Evolutionary conservation across 2,329 filamentous ascomycete species (phyloP), one percentile per base, ranked within the genome.

Genomic region (Botryotinia calthae): DNA sequence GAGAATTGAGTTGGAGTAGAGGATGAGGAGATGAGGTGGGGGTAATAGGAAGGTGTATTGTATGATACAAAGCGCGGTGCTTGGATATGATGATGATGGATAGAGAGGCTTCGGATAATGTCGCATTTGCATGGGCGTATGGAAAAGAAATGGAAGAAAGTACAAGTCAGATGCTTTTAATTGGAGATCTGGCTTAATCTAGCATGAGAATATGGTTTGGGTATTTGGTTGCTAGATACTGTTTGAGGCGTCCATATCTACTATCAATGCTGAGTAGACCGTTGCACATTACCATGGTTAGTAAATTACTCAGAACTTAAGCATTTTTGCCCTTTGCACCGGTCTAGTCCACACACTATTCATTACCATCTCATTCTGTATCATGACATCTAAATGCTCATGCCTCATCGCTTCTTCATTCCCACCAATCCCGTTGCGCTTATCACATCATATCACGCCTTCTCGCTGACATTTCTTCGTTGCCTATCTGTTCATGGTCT

Each of bases 1-100:
- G 76, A 78, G 76, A 70, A 78, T 81, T 71, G 79, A 80, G 68
- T 76, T 81, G 42, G 77, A 80, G 73, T 81, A 75, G 77, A 42
- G 44, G 44, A 18, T 22, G 42, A 46, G 42, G 18, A 40, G 10
- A 64, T 22, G 54, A 4, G 34, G 34, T 28, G 22, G 22, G 22
- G 16, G n/a, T 25, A 20, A 12, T 31, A n/a, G 9, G 20, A 20
- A 63, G 42, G 14, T 67, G 31, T 51, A 64, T 64, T 16, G 25
- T 40, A 28, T 12, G 25, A 48, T 62, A 59, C 31, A 34, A 37
- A 25, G n/a, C 14, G 46, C 9, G 64, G 48, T 48, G 25, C 64
- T 54, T 42, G 46, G 6, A 42, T 67, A 28, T 31, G 25, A 18
- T 31, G 25, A 14, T 18, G 34, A 54, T 54, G 16, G 18, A 56